Evolutionary conservation across 139 green algal species (phyloP).

Genomic region (Astrephomene gubernaculifera): DNA sequence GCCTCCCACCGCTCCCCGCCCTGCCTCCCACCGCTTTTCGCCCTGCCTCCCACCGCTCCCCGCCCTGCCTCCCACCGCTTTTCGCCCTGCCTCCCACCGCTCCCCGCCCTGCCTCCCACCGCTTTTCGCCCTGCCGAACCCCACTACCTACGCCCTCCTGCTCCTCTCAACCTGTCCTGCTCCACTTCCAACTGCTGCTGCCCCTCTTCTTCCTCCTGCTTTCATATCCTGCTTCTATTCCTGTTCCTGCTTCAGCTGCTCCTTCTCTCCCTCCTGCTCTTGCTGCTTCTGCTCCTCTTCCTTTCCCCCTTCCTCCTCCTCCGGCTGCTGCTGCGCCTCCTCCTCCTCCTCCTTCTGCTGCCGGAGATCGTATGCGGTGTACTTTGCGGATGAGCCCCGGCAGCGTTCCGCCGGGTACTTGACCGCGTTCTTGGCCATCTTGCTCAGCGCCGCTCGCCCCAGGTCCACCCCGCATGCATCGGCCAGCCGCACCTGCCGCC

Average conservation of each 20-base stretch:
- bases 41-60: no score
- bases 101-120: no score
- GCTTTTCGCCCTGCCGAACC: no score
- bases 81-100: no score
- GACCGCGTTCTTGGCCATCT: conserved; percentile 71
- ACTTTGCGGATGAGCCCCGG: conserved; percentile 66
- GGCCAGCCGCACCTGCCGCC: conserved; percentile 10
- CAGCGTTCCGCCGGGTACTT: conserved; percentile 77
- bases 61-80: no score
- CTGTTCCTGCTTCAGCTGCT: background rate
- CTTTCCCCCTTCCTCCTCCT: background rate
- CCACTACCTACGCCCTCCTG: no score
- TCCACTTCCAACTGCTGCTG: background rate
- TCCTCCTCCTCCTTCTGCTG: background rate
- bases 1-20: no score
- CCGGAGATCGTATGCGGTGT: conserved; percentile 50
- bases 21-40: no score
- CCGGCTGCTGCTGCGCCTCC: background rate
- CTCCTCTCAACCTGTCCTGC: background rate
- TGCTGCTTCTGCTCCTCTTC: background rate
- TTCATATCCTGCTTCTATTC: no score
- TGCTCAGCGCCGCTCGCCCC: conserved; percentile 49
- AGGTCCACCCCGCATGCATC: conserved; percentile 83
- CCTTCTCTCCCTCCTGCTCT: background rate
- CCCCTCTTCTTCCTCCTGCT: background rate